Percentiles rank a stretch among this genome's conserved stretches.
phyloP scores from a whole-genome alignment of 768 basidiomycete genomes.

The Lenzites betulinus region DNA sequence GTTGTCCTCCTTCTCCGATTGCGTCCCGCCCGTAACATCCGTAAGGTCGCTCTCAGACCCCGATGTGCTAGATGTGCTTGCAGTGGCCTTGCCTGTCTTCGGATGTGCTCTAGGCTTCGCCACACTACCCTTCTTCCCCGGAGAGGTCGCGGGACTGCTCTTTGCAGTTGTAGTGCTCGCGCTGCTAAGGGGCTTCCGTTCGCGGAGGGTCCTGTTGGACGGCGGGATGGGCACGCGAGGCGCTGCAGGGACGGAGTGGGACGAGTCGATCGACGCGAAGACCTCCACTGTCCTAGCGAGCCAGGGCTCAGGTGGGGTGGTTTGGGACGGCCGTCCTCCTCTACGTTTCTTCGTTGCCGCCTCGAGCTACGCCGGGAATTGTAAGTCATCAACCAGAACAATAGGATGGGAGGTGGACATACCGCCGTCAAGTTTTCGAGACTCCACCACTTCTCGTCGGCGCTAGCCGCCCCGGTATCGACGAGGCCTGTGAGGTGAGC shows the following conservation, averaged over 20 bases:
- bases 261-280: slow-evolving; percentile 43
- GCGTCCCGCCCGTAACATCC: slow-evolving; percentile 6
- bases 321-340: slow-evolving; percentile 46
- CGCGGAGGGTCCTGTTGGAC: slow-evolving; percentile 52
- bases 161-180: slow-evolving; percentile 21
- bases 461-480: slow-evolving; percentile 27
- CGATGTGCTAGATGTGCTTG: not conserved
- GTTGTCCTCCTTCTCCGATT: slow-evolving; percentile 9
- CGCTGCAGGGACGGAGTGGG: slow-evolving; percentile 20
- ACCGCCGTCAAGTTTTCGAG: slow-evolving; percentile 62
- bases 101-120: not conserved
- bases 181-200: slow-evolving; percentile 35
- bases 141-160: slow-evolving; percentile 15
- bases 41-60: slow-evolving; percentile 15
- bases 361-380: slow-evolving; percentile 51
- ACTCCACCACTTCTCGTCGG: slow-evolving; percentile 62
- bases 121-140: slow-evolving; percentile 2
- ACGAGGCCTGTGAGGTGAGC: slow-evolving; percentile 77
- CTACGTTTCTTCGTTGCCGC: slow-evolving; percentile 62
- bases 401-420: slow-evolving; percentile 15
- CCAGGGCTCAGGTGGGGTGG: slow-evolving; percentile 50
- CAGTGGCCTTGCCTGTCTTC: not conserved
- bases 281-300: slow-evolving; percentile 55
- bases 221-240: slow-evolving; percentile 31
- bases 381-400: not conserved